Percentiles rank a stretch among this genome's conserved stretches.
phyloP scores from a whole-genome alignment of 345 rosid genomes.

The Microthlaspi erraticum region DNA sequence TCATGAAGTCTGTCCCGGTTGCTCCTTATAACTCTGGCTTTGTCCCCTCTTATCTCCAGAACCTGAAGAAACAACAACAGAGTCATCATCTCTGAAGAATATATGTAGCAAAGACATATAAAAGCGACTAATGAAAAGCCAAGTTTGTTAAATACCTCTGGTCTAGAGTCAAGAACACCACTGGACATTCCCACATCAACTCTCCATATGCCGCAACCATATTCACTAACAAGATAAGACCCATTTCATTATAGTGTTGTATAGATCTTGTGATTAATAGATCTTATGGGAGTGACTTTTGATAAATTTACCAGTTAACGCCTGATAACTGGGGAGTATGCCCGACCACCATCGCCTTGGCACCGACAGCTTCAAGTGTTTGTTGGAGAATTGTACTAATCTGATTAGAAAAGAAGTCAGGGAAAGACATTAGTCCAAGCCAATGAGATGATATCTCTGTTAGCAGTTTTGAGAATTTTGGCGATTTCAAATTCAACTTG shows the following conservation, averaged over 20 bases:
- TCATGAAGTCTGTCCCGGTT: constrained; percentile 51
- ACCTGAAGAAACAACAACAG: constrained; percentile 54
- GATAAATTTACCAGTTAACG: constrained; percentile 69
- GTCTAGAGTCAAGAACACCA: constrained; percentile 88
- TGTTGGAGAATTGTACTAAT: constrained; percentile 62
- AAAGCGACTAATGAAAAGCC: constrained; percentile 7
- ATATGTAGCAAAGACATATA: background rate
- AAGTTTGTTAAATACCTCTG: constrained; percentile 68
- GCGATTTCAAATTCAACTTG: constrained; percentile 39
- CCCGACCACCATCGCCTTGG: constrained; percentile 96
- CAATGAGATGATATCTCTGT: constrained; percentile 5
- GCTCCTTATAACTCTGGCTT: constrained; percentile 74
- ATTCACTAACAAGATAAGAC: constrained; percentile 55
- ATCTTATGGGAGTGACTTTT: background rate
- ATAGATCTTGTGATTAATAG: background rate
- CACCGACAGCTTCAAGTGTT: constrained; percentile 70
- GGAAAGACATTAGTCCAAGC: constrained; percentile 12
- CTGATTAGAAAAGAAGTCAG: constrained; percentile 44
- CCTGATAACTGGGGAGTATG: constrained; percentile 90
- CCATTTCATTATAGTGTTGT: background rate
- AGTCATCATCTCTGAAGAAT: background rate
- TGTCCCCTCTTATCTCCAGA: constrained; percentile 69
- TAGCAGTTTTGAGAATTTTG: constrained; percentile 10
- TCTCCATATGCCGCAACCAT: constrained; percentile 83
- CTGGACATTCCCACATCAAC: constrained; percentile 97